A percentile compares a stretch with the other conserved stretches of the same genome.
Conservation (phyloP, 768 basidiomycete species). For the Podaxis sp. region DNA sequence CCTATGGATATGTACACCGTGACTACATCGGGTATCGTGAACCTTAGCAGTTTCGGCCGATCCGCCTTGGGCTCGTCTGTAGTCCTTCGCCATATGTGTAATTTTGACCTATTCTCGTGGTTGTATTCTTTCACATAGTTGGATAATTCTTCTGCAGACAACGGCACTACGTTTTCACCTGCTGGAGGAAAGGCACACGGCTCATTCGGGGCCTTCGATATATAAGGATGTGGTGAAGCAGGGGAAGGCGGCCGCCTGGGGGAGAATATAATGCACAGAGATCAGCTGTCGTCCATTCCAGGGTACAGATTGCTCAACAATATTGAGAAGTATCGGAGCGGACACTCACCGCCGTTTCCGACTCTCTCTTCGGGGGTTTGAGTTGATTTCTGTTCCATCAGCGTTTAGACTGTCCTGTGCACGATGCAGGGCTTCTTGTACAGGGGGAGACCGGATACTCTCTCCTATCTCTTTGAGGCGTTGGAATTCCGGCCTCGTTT, state of each 20-base stretch:
- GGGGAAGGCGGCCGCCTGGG: slow-evolving; percentile 51
- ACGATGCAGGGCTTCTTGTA: slow-evolving; percentile 56
- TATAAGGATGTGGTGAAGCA: slow-evolving; percentile 60
- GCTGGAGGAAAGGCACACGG: slow-evolving; percentile 30
- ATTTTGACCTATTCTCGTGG: slow-evolving; percentile 34
- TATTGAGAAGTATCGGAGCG: slow-evolving; percentile 15
- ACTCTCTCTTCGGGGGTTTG: slow-evolving; percentile 43
- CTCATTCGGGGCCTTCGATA: slow-evolving; percentile 37
- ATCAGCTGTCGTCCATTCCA: slow-evolving; percentile 8
- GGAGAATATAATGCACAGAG: not conserved
- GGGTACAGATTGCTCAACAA: slow-evolving; percentile 4
- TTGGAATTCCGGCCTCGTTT: slow-evolving; percentile 39
- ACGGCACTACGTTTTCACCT: slow-evolving; percentile 32
- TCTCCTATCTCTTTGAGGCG: slow-evolving; percentile 48
- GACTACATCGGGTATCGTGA: slow-evolving; percentile 63
- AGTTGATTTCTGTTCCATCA: slow-evolving; percentile 49
- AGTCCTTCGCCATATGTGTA: slow-evolving; percentile 55
- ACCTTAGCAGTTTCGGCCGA: slow-evolving; percentile 48
- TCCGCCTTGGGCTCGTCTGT: slow-evolving; percentile 20
- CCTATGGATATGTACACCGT: slow-evolving; percentile 59
- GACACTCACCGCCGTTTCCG: slow-evolving; percentile 56
- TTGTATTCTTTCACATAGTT: slow-evolving; percentile 64
- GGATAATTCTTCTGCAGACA: slow-evolving; percentile 45
- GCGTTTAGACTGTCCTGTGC: slow-evolving; percentile 54
- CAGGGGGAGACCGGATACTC: slow-evolving; percentile 42